These are phyloP conservation scores for Backusella circina DNA, from an alignment of 192 early-diverging fungal species.

Conservation along the genomic window DNA sequence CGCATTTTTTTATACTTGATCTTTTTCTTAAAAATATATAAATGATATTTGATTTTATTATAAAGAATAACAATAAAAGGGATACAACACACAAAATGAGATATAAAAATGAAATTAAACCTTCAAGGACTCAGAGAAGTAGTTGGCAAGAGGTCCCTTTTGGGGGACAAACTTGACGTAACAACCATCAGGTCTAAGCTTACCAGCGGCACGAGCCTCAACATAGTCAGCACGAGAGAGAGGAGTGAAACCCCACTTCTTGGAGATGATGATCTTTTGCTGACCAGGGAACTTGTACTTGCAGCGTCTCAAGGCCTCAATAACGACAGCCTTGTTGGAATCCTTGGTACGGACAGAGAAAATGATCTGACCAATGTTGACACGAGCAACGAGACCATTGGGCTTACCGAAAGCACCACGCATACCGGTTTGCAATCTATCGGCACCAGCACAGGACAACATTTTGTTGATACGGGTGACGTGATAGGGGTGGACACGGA, in stretches of 20 bases:
- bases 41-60: not conserved
- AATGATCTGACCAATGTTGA: constrained; percentile 98
- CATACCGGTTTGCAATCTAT: constrained; percentile 99
- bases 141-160: constrained; percentile 70
- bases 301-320: constrained; percentile 85
- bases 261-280: constrained; percentile 98
- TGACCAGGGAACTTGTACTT: constrained; percentile 99
- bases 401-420: constrained; percentile 99
- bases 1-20: not conserved
- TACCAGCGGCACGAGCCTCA: constrained; percentile 66
- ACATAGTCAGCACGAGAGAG: constrained; percentile 89
- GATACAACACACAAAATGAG: not conserved
- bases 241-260: constrained; percentile 99
- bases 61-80: not conserved
- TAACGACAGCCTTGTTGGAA: constrained; percentile 86
- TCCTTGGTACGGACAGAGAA: constrained; percentile 97
- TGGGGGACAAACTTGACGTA: constrained; percentile 90
- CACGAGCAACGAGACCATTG: constrained; percentile 90
- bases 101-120: not conserved
- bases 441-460: constrained; percentile 99
- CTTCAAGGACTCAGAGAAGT: constrained; percentile 9
- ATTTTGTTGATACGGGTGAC: constrained; percentile 99
- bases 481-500: constrained; percentile 99
- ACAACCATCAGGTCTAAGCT: constrained; percentile 88
- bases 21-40: too few relatives aligned